Evolutionary conservation across 305 asterid genomes (phyloP).

Genomic region (Fraxinus nigra): DNA sequence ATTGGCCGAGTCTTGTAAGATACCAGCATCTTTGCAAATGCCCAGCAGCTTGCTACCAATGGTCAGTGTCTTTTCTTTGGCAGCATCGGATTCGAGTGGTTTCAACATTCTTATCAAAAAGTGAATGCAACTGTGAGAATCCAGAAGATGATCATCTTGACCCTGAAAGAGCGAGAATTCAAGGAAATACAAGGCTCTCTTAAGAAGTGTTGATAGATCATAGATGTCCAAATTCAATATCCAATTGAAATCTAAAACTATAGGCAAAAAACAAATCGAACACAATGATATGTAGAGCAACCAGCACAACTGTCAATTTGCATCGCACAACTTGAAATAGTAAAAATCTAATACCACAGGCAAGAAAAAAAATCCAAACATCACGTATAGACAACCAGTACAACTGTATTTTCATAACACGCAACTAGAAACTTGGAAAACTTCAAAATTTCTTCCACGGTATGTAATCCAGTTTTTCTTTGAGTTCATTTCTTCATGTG

Average conservation of each 20-base stretch:
- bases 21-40: conserved; percentile 63
- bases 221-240: not conserved
- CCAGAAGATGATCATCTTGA: conserved; percentile 64
- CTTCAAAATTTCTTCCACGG: not conserved
- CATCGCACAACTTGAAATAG: not conserved
- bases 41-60: conserved; percentile 83
- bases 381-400: not conserved
- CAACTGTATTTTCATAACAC: not conserved
- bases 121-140: conserved; percentile 63
- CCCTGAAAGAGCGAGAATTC: conserved; percentile 45
- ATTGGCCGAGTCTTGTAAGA: conserved; percentile 51
- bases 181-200: not conserved
- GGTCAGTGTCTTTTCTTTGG: conserved; percentile 47
- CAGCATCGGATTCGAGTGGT: conserved; percentile 43
- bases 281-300: not conserved
- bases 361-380: not conserved
- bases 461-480: not conserved
- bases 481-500: not conserved
- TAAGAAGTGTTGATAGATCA: not conserved
- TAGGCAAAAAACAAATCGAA: not conserved
- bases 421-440: not conserved
- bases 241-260: conserved; percentile 5
- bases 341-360: conserved; percentile 3
- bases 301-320: not conserved
- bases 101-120: conserved; percentile 68